Base-by-base conservation (phyloP, 495 filamentous ascomycete genomes). In the Xylaria nigripes region DNA sequence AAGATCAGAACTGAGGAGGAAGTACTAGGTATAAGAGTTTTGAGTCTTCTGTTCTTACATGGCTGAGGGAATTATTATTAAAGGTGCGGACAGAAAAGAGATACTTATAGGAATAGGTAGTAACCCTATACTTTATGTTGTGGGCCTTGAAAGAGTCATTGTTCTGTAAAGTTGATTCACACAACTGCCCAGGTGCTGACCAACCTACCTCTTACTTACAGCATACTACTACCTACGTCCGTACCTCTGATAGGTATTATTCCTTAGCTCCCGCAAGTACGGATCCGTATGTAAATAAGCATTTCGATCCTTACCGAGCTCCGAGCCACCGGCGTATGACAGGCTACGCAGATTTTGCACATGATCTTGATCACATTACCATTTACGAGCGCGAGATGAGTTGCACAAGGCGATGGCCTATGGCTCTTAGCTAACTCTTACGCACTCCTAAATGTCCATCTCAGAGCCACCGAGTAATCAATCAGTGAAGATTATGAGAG, bases 121-220 rank as follows among this genome's bases (percentile, higher is more conserved):
- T 22, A 34, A 38, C 41, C 44, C 44, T 21, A 44, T 41, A 29
- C 22, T 40, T 45, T 42, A n/a, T 32, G 34, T 24, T 23, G 52
- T 55, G 52, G 52, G 52, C 52, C 52, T 55, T 47, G 22, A 22
- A 21, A 41, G 51, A 23, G 6, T 36, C 15, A 36, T 36, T 36
- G 32, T 36, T 12, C 15, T 15, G 6, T 15, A 6, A 36, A 15
- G 6, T 12, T 12, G 16, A 2, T 50, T 25, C 3, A 12, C 16
- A 32, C n/a, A 13, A 23, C 21, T 46, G 27, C 44, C 41, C 41
- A 47, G 27, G 40, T 54, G 50, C 27, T 21, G n/a, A n/a, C n/a
- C n/a, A 9, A n/a, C n/a, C n/a, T n/a, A n/a, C n/a, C n/a, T n/a
- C n/a, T n/a, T n/a, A n/a, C 44, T 43, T 40, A 40, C 36, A 36